phyloP scores from a whole-genome alignment of 768 basidiomycete genomes.

The Trametes punicea region DNA sequence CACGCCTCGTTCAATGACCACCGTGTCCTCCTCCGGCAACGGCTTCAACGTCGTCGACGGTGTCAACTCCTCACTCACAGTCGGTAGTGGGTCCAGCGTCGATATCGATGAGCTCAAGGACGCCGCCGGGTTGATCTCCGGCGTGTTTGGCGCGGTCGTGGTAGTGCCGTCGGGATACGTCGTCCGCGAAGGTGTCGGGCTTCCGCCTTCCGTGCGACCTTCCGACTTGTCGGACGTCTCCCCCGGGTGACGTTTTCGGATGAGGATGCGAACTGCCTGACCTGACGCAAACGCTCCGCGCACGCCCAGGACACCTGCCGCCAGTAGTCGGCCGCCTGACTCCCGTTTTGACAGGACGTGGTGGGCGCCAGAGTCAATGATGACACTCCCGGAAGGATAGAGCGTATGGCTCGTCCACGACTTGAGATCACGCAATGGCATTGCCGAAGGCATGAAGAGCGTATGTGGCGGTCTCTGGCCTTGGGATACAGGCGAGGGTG shows the following conservation, averaged over 20 bases:
- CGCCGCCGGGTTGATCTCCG: conserved; percentile 40
- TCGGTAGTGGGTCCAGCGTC: conserved; percentile 33
- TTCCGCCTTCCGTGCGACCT: conserved; percentile 23
- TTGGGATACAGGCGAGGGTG: not conserved
- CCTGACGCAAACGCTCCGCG: conserved; percentile 90
- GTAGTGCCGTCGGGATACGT: conserved; percentile 40
- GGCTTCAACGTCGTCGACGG: conserved; percentile 20
- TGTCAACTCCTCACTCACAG: conserved; percentile 24
- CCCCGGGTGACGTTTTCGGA: conserved; percentile 38
- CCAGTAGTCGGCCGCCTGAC: conserved; percentile 88
- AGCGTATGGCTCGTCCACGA: conserved; percentile 98
- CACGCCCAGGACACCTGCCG: conserved; percentile 86
- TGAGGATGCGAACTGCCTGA: conserved; percentile 86
- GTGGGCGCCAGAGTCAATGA: conserved; percentile 89
- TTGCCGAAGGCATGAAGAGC: conserved; percentile 69
- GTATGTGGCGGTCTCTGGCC: conserved; percentile 71
- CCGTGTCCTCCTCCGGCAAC: conserved; percentile 28
- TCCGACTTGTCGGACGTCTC: conserved; percentile 24
- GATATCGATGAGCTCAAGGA: conserved; percentile 45
- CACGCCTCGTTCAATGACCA: conserved; percentile 24
- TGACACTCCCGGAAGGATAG: conserved; percentile 80
- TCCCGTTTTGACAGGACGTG: conserved; percentile 79
- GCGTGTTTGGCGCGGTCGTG: conserved; percentile 55
- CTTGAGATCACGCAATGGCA: conserved; percentile 83
- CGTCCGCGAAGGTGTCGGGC: conserved; percentile 26